These are phyloP conservation scores for Globisporangium barbulae DNA, from an alignment of 352 stramenopile genomes.

Conservation along the genomic window DNA sequence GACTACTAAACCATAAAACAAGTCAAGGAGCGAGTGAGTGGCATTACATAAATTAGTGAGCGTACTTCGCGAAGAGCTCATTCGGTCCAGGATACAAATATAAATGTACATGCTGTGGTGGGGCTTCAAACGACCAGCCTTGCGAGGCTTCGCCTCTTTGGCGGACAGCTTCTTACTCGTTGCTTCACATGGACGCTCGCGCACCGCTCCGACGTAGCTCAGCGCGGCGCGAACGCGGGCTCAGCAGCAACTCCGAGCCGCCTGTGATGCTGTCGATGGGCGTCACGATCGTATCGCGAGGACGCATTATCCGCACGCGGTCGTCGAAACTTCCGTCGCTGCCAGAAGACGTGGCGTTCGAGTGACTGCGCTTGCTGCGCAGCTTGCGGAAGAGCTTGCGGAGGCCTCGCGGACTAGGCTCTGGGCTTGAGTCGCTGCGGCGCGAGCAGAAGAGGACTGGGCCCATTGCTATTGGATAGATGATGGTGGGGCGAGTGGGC, in stretches of 20 bases:
- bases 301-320: constrained; percentile 30
- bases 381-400: constrained; percentile 17
- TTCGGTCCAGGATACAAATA: too few relatives aligned
- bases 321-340: constrained; percentile 16
- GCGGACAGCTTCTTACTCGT: neutral
- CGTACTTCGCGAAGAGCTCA: too few relatives aligned
- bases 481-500: neutral
- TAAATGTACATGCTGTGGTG: too few relatives aligned
- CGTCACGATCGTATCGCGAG: constrained; percentile 38
- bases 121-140: neutral
- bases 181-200: constrained; percentile 13
- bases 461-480: constrained; percentile 18
- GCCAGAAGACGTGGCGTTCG: neutral
- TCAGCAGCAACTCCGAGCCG: neutral
- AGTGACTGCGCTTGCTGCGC: neutral
- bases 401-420: constrained; percentile 22
- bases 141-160: neutral
- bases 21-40: too few relatives aligned
- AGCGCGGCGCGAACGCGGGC: neutral
- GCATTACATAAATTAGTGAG: too few relatives aligned
- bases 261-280: constrained; percentile 16
- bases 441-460: constrained; percentile 27
- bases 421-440: constrained; percentile 6
- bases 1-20: too few relatives aligned
- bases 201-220: constrained; percentile 6